A percentile compares a stretch with the other conserved stretches of the same genome.
Evolutionary conservation across 768 basidiomycete species (phyloP).

Genomic region (Phaeolepiota aurea): DNA sequence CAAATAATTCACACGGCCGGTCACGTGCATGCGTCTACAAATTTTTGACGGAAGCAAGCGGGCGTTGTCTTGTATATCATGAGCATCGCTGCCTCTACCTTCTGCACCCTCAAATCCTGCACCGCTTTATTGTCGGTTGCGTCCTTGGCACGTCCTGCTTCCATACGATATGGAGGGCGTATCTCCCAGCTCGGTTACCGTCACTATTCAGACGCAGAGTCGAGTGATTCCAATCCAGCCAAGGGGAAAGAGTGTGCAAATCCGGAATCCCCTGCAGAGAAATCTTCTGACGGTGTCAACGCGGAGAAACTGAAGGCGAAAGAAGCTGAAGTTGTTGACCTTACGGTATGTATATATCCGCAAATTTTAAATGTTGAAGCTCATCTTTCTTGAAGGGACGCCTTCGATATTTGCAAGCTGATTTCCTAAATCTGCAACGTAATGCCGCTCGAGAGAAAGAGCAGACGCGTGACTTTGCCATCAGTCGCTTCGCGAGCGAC

Average conservation of each 20-base stretch:
- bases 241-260: conserved; percentile 17
- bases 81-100: conserved; percentile 40
- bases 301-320: conserved; percentile 69
- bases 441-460: conserved; percentile 87
- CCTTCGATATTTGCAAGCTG: conserved; percentile 87
- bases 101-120: conserved; percentile 50
- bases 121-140: conserved; percentile 48
- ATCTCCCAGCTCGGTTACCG: conserved; percentile 27
- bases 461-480: conserved; percentile 89
- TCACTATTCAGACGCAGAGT: conserved; percentile 48
- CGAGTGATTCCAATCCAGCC: conserved; percentile 19
- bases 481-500: conserved; percentile 85
- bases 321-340: conserved; percentile 73
- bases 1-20: not conserved
- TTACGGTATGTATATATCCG: conserved; percentile 50
- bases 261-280: conserved; percentile 18
- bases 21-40: not conserved
- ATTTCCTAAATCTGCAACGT: conserved; percentile 91
- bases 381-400: conserved; percentile 50
- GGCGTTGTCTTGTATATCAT: conserved; percentile 22
- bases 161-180: conserved; percentile 14
- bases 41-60: conserved; percentile 6
- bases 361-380: not conserved
- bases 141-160: conserved; percentile 30
- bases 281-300: conserved; percentile 11